phyloP scores from a whole-genome alignment of 331 rosid species.

The Phaseolus coccineus region DNA sequence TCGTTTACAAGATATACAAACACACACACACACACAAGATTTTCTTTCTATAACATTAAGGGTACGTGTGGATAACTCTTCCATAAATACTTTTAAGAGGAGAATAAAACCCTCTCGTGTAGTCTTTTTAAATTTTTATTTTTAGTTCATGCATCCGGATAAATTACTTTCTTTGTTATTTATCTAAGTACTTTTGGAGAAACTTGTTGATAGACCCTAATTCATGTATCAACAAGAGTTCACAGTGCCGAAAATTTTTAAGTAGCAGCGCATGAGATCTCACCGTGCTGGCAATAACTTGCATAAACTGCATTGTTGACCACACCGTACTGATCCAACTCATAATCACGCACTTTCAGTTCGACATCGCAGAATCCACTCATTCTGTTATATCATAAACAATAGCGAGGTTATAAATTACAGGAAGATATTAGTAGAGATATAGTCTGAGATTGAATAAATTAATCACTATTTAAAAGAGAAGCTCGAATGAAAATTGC shows the following conservation, averaged over 20 bases:
- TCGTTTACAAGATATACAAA: background rate
- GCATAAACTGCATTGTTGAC: conserved; percentile 92
- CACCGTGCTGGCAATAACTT: conserved; percentile 92
- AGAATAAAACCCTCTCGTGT: no score
- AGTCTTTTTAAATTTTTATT: no score
- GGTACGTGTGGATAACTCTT: no score
- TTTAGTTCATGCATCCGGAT: no score
- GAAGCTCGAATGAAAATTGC: background rate
- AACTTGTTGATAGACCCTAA: background rate
- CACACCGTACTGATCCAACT: conserved; percentile 92
- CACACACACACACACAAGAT: background rate
- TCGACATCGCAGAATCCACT: conserved; percentile 67
- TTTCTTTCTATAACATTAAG: background rate
- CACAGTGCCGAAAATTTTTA: background rate
- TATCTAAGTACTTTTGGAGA: no score
- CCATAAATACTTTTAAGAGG: no score
- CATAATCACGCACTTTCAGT: conserved; percentile 88
- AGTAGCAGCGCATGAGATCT: conserved; percentile 42
- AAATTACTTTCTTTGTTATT: no score
- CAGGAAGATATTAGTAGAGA: background rate
- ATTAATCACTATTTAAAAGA: background rate
- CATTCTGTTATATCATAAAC: conserved; percentile 54
- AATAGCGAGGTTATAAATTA: background rate
- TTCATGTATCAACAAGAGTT: conserved; percentile 20
- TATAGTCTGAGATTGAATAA: background rate